Evolutionary conservation across 768 basidiomycete genomes (phyloP).

Genomic region (Phylloporus sp.): DNA sequence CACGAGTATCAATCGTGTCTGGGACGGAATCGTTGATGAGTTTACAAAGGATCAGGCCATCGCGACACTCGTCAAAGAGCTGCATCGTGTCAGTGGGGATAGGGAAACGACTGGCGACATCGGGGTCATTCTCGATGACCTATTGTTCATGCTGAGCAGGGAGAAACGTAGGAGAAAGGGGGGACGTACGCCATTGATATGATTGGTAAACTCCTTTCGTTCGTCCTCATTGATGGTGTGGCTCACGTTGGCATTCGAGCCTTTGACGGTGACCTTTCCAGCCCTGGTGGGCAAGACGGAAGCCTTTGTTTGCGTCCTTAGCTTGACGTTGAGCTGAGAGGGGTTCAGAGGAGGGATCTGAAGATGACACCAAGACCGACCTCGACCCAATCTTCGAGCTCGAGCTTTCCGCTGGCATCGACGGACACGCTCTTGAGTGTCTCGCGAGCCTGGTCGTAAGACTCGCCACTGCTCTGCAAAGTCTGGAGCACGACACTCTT

Average conservation of each 20-base stretch:
- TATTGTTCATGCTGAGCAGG: conserved; percentile 31
- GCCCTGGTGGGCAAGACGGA: conserved; percentile 57
- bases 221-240: conserved; percentile 99
- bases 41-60: conserved; percentile 95
- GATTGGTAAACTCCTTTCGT: conserved; percentile 92
- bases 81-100: conserved; percentile 98
- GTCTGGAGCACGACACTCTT: conserved; percentile 79
- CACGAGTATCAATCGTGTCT: conserved; percentile 98
- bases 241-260: conserved; percentile 91
- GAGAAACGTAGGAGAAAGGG: background rate
- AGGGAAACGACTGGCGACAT: conserved; percentile 77
- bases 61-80: conserved; percentile 93
- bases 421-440: conserved; percentile 92
- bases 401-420: conserved; percentile 93
- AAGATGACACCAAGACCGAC: conserved; percentile 42
- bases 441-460: conserved; percentile 86
- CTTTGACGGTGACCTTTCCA: conserved; percentile 91
- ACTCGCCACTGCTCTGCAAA: conserved; percentile 76
- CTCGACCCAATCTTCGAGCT: conserved; percentile 98
- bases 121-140: conserved; percentile 90
- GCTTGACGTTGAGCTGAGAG: conserved; percentile 74
- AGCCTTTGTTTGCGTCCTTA: conserved; percentile 48
- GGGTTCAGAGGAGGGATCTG: conserved; percentile 10
- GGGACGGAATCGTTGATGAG: conserved; percentile 99
- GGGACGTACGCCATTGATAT: conserved; percentile 84